Conservation (phyloP, 2,329 filamentous ascomycete genomes). For the Fulvia fulva region DNA sequence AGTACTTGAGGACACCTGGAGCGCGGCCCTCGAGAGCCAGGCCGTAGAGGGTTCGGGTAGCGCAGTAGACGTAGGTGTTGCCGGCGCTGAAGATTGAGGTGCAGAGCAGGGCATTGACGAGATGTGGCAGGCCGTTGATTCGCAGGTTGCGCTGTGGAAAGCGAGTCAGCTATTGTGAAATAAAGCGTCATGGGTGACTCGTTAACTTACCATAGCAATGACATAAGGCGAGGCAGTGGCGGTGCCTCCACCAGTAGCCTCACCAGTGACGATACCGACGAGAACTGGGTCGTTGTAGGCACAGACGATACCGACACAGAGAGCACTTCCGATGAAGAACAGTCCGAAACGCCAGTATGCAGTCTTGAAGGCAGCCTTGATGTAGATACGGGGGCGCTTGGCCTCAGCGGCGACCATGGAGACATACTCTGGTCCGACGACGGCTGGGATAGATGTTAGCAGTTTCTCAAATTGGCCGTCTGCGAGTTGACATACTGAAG, state of each 20-base stretch:
- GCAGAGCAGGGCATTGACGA: conserved; percentile 37
- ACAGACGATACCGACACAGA: conserved; percentile 44
- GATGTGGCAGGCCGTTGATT: conserved; percentile 40
- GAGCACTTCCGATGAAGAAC: conserved; percentile 47
- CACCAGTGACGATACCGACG: conserved; percentile 22
- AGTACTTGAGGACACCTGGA: conserved; percentile 53
- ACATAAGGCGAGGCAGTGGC: conserved; percentile 67
- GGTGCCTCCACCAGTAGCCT: conserved; percentile 23
- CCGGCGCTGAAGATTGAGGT: conserved; percentile 53
- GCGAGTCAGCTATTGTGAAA: conserved; percentile 10
- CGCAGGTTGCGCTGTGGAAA: conserved; percentile 35
- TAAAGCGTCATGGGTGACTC: neutral
- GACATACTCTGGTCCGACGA: conserved; percentile 47
- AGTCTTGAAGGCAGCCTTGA: conserved; percentile 49
- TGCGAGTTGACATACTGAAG: conserved; percentile 11
- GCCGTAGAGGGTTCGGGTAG: conserved; percentile 50
- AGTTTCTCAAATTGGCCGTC: too few relatives aligned
- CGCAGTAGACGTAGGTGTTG: conserved; percentile 53
- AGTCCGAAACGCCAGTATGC: conserved; percentile 47
- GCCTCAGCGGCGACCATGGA: conserved; percentile 48
- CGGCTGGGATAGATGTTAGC: conserved; percentile 3
- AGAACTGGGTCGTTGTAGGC: conserved; percentile 34
- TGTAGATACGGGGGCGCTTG: conserved; percentile 43
- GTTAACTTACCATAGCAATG: conserved; percentile 36
- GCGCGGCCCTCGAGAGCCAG: conserved; percentile 51